Evolutionary conservation across 1,284 basidiomycete genomes (phyloP).

Genomic region (Malassezia globosa): DNA sequence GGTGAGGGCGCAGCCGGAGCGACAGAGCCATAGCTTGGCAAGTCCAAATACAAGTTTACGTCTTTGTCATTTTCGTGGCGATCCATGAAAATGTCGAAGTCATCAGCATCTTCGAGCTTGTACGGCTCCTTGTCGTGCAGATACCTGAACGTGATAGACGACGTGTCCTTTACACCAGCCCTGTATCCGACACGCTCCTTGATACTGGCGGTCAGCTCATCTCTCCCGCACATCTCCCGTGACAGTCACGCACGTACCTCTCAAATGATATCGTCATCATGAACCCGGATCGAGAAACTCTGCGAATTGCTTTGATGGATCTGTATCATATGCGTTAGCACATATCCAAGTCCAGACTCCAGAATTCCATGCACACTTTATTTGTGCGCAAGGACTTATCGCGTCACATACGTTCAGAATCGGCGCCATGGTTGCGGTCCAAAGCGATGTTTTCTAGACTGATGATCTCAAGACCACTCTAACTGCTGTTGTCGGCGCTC

Average conservation of each 20-base stretch:
- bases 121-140: constrained; percentile 33
- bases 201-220: too few relatives aligned
- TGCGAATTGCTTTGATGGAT: constrained; percentile 43
- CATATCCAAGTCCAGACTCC: too few relatives aligned
- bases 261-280: constrained; percentile 34
- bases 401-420: constrained; percentile 35
- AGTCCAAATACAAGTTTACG: constrained; percentile 22
- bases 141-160: constrained; percentile 41
- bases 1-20: not conserved
- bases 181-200: constrained; percentile 35
- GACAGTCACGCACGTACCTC: constrained; percentile 16
- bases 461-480: too few relatives aligned
- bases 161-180: constrained; percentile 31
- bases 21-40: not conserved
- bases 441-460: not conserved
- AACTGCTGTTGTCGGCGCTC: too few relatives aligned
- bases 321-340: constrained; percentile 17
- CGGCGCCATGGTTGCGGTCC: constrained; percentile 25
- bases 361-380: too few relatives aligned
- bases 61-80: constrained; percentile 34
- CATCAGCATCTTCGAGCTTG: constrained; percentile 40
- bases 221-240: not conserved
- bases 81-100: constrained; percentile 44
- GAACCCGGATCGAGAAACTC: constrained; percentile 40
- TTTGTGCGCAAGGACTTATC: too few relatives aligned